Evolutionary conservation across 192 early-diverging fungal genomes (phyloP).

Genomic region (Lunasporangiospora selenospora): DNA sequence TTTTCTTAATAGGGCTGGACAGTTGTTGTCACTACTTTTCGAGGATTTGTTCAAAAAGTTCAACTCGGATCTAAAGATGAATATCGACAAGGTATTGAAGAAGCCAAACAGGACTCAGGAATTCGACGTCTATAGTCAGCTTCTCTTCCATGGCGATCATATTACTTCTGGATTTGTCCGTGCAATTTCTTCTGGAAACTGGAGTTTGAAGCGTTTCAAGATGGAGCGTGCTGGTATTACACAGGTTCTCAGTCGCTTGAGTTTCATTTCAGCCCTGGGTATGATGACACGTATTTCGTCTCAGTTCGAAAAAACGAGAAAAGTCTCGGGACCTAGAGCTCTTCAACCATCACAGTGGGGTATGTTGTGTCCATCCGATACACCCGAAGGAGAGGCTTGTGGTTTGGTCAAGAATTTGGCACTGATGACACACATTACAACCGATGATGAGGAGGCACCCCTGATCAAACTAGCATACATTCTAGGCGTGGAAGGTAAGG

Average conservation of each 20-base stretch:
- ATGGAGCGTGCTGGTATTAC: slow-evolving; percentile 99
- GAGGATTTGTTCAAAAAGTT: slow-evolving; percentile 98
- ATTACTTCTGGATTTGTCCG: slow-evolving; percentile 94
- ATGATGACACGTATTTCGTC: slow-evolving; percentile 98
- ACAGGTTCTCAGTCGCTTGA: slow-evolving; percentile 91
- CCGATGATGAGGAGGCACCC: slow-evolving; percentile 86
- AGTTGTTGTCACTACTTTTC: slow-evolving; percentile 91
- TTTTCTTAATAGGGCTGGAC: slow-evolving; percentile 75
- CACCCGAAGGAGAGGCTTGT: slow-evolving; percentile 98
- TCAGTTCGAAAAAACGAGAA: slow-evolving; percentile 99
- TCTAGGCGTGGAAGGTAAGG: slow-evolving; percentile 84
- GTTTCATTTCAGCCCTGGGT: slow-evolving; percentile 93
- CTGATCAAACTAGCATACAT: slow-evolving; percentile 80
- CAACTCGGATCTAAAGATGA: slow-evolving; percentile 85
- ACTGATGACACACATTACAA: slow-evolving; percentile 98
- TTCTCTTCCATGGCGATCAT: slow-evolving; percentile 74
- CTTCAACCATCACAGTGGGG: slow-evolving; percentile 98
- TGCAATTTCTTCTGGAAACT: slow-evolving; percentile 97
- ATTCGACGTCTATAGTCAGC: slow-evolving; percentile 86
- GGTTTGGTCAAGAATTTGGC: slow-evolving; percentile 98
- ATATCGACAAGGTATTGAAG: slow-evolving; percentile 91
- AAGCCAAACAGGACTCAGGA: slow-evolving; percentile 85
- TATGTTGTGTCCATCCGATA: slow-evolving; percentile 96
- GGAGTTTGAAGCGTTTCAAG: slow-evolving; percentile 98
- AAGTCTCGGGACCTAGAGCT: slow-evolving; percentile 95